Evolutionary conservation across 176 grass and related monocot genomes (phyloP), one percentile per base, ranked within the genome.

Genomic region (Puya raimondii): DNA sequence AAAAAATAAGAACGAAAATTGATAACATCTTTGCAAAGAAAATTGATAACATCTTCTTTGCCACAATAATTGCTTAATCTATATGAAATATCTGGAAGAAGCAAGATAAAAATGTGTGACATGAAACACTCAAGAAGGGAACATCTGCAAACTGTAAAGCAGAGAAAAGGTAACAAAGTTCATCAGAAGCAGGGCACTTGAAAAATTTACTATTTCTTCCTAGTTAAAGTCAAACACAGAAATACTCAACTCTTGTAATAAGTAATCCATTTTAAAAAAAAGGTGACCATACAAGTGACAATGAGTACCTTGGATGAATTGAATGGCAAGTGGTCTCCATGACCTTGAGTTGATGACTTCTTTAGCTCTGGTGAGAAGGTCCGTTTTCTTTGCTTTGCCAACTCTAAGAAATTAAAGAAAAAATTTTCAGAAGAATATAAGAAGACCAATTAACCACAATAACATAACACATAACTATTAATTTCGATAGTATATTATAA

Each of bases 371-470:
- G 69, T 7, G 50, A 61, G 42, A 77, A 77, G 1, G 75, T 48
- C 69, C 50, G 29, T 58, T 69, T 77, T 50, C 66, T 77, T 77
- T 67, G 65, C 63, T 77, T 77, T 48, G 75, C 75, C 53, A 69
- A 77, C 33, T 49, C 75, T 77, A 53, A 59, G 47, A 10, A 23
- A 51, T 69, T n/a, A 63, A 68, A 69, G 15, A 76, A 47, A 67
- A 0, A 23, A 2, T 50, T 10, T 4, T 67, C n/a, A 76, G 0
- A 22, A 18, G 1, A 59, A 61, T 10, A 61, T 61, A 20, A 61
- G 1, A 20, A 61, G 17, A n/a, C n/a, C 56, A 61, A n/a, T 22
- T 18, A 42, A 42, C 33, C 33, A 42, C 33, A 7, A 42, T 42
- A 42, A 42, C 4, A 42, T 42, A 42, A 26, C 25, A 26, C 25